These are phyloP conservation scores for Trichosporon sp. DNA, from an alignment of 1,284 basidiomycete genomes.

Conservation along the genomic window DNA sequence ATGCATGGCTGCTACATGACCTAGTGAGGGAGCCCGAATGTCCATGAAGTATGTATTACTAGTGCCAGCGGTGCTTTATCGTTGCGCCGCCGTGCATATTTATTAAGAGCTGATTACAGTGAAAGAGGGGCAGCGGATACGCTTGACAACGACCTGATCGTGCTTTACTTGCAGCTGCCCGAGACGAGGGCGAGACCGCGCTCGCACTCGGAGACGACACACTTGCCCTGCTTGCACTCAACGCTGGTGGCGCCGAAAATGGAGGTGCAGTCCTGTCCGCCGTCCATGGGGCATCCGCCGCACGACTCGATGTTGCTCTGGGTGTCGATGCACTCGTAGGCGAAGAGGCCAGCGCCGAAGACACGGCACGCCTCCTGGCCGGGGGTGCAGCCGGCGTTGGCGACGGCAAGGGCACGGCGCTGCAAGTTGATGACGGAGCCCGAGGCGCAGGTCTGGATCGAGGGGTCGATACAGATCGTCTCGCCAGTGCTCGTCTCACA, in stretches of 20 bases:
- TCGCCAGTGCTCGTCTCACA: slow-evolving; percentile 6
- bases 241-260: slow-evolving; percentile 25
- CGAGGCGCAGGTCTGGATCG: slow-evolving; percentile 18
- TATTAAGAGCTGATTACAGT: not conserved
- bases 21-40: slow-evolving; percentile 2
- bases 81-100: not conserved
- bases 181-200: slow-evolving; percentile 6
- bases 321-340: slow-evolving; percentile 16
- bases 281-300: slow-evolving; percentile 20
- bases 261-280: slow-evolving; percentile 28
- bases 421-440: slow-evolving; percentile 1
- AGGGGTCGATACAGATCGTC: slow-evolving; percentile 21
- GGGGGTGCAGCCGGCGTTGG: slow-evolving; percentile 12
- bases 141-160: too few species aligned
- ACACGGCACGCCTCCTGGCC: slow-evolving; percentile 9
- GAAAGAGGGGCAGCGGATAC: not conserved
- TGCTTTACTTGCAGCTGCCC: slow-evolving; percentile 19
- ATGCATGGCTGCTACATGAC: slow-evolving; percentile 8
- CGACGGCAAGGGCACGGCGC: slow-evolving; percentile 1
- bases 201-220: slow-evolving; percentile 22
- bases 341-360: slow-evolving; percentile 3
- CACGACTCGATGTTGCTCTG: slow-evolving; percentile 5
- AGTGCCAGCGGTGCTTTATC: not conserved
- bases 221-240: slow-evolving; percentile 30
- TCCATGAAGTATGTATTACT: slow-evolving; percentile 6